phyloP scores from a whole-genome alignment of 352 stramenopile species.

The Phytophthora megakarya region DNA sequence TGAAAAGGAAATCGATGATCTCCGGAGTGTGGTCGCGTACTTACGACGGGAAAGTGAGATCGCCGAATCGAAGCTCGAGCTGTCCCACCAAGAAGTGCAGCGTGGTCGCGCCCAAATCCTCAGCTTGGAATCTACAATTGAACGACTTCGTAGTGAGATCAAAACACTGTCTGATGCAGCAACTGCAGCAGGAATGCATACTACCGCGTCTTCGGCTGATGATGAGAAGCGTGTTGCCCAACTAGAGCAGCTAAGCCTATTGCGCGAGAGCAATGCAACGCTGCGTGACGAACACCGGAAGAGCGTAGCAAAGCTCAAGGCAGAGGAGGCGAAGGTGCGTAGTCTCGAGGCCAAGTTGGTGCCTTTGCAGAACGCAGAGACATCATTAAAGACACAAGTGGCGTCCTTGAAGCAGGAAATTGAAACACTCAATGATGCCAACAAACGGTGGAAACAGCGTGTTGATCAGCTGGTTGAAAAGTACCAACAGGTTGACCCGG shows the following conservation, averaged over 20 bases:
- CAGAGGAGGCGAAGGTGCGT: conserved; percentile 55
- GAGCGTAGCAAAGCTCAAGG: conserved; percentile 54
- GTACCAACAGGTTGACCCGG: conserved; percentile 81
- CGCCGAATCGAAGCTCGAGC: conserved; percentile 66
- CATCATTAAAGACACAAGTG: conserved; percentile 54
- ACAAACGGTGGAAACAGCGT: conserved; percentile 79
- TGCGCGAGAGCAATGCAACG: conserved; percentile 82
- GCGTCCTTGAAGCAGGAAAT: conserved; percentile 70
- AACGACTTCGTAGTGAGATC: conserved; percentile 64
- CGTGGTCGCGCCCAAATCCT: conserved; percentile 57
- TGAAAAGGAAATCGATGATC: conserved; percentile 73
- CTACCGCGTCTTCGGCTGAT: conserved; percentile 15
- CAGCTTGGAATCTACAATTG: conserved; percentile 60
- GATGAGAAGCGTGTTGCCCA: conserved; percentile 63
- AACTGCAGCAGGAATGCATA: conserved; percentile 19
- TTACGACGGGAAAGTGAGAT: conserved; percentile 76
- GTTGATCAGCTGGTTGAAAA: conserved; percentile 86
- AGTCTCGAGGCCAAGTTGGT: conserved; percentile 57
- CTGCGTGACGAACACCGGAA: conserved; percentile 76
- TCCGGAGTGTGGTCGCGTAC: conserved; percentile 73
- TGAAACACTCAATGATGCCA: conserved; percentile 56
- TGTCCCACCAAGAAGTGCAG: conserved; percentile 71
- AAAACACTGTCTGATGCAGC: conserved; percentile 44
- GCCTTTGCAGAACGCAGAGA: conserved; percentile 52
- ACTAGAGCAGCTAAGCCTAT: conserved; percentile 72